Percentiles rank a stretch among this genome's conserved stretches.
Evolutionary conservation across 495 filamentous ascomycete genomes (phyloP).

Genomic region (Daldinia loculata): DNA sequence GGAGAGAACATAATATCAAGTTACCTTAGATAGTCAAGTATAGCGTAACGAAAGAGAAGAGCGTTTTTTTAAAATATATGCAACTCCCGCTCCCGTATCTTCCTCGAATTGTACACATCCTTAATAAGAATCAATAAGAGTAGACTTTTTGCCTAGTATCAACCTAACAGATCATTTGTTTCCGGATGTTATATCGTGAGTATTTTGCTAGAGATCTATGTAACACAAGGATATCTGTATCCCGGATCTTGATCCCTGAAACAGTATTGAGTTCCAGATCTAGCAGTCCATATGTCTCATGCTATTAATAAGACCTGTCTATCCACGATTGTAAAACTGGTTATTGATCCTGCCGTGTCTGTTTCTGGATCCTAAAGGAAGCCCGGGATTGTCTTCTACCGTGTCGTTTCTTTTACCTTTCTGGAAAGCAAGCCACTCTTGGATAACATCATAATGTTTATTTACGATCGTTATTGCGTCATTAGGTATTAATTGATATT

Average conservation of each 20-base stretch:
- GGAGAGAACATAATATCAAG: no score
- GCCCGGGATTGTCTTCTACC: not conserved
- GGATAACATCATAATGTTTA: not conserved
- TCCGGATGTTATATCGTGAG: no score
- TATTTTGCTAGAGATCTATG: no score
- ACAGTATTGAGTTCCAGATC: not conserved
- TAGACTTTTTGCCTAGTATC: no score
- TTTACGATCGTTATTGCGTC: not conserved
- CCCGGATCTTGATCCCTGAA: no score
- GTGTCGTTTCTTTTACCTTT: not conserved
- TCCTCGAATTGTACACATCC: no score
- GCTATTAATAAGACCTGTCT: conserved; percentile 12
- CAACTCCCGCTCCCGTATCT: no score
- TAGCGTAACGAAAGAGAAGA: no score
- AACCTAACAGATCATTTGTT: no score
- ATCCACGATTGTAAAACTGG: not conserved
- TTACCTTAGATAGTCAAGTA: not conserved
- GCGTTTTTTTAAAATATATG: no score
- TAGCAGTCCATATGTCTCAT: not conserved
- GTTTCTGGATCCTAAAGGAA: not conserved
- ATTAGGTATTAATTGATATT: not conserved
- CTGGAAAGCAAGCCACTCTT: not conserved
- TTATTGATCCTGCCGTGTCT: conserved; percentile 13
- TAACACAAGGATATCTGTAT: no score
- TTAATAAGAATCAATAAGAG: no score